phyloP scores from a whole-genome alignment of 2,329 filamentous ascomycete genomes.

The Aspergillus luchuensis region DNA sequence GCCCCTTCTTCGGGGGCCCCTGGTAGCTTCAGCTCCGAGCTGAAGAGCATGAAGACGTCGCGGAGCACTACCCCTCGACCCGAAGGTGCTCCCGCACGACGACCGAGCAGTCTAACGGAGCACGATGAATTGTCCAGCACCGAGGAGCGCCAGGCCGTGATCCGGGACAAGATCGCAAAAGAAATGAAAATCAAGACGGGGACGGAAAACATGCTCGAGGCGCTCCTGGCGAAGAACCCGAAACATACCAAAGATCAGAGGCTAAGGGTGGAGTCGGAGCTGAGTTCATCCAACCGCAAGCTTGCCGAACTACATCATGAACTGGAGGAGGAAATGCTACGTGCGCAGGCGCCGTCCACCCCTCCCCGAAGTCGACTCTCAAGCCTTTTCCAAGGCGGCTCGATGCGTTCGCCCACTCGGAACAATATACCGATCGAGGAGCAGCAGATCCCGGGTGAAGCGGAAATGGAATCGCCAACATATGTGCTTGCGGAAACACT shows the following conservation, averaged over 20 bases:
- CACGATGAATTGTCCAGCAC: conserved; percentile 63
- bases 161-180: conserved; percentile 85
- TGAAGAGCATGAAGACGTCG: conserved; percentile 69
- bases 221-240: conserved; percentile 87
- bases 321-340: conserved; percentile 62
- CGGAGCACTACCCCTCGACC: conserved; percentile 63
- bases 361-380: conserved; percentile 56
- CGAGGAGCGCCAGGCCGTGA: conserved; percentile 72
- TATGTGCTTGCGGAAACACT: conserved; percentile 88
- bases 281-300: conserved; percentile 81
- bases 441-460: conserved; percentile 54
- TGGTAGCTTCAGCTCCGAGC: conserved; percentile 86
- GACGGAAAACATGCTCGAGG: conserved; percentile 96
- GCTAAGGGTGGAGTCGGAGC: conserved; percentile 77
- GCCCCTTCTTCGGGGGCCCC: conserved; percentile 69
- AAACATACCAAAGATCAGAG: conserved; percentile 92
- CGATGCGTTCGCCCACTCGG: conserved; percentile 54
- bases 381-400: conserved; percentile 59
- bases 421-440: conserved; percentile 41
- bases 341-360: conserved; percentile 57
- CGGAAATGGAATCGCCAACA: conserved; percentile 79
- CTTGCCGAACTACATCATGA: conserved; percentile 61
- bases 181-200: conserved; percentile 98
- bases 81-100: conserved; percentile 56
- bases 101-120: conserved; percentile 53